Conservation (phyloP, 768 basidiomycete genomes). For the Cyathus striatus region DNA sequence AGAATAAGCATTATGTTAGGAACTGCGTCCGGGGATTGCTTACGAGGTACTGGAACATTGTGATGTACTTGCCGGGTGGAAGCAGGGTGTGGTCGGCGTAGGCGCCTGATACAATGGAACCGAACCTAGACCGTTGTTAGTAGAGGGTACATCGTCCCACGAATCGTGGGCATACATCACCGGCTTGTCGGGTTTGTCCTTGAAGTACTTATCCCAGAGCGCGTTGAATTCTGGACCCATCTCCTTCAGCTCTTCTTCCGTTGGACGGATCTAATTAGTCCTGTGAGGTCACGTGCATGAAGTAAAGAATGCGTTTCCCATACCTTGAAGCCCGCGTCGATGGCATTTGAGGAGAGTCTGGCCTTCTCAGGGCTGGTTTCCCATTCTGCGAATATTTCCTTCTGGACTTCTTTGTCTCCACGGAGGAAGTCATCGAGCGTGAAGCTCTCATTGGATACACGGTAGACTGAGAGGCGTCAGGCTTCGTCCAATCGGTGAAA, state of each 20-base stretch:
- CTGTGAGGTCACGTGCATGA: neutral
- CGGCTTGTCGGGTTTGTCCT: slow-evolving; percentile 77
- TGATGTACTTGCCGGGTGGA: slow-evolving; percentile 68
- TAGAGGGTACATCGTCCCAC: no score
- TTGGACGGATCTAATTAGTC: slow-evolving; percentile 53
- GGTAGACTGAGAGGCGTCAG: slow-evolving; percentile 39
- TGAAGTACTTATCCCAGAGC: slow-evolving; percentile 68
- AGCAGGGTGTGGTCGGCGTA: slow-evolving; percentile 69
- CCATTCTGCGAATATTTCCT: slow-evolving; percentile 62
- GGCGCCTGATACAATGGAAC: slow-evolving; percentile 63
- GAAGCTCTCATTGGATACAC: slow-evolving; percentile 58
- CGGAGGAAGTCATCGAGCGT: slow-evolving; percentile 70
- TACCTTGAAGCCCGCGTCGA: slow-evolving; percentile 74
- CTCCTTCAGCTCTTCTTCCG: slow-evolving; percentile 64
- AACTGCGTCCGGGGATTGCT: slow-evolving; percentile 6
- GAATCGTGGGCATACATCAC: slow-evolving; percentile 55
- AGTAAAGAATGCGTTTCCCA: slow-evolving; percentile 1
- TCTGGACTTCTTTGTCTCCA: slow-evolving; percentile 53
- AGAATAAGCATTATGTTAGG: neutral
- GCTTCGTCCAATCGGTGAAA: neutral
- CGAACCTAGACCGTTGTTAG: slow-evolving; percentile 41
- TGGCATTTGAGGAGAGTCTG: slow-evolving; percentile 61
- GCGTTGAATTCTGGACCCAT: slow-evolving; percentile 76
- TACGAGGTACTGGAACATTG: slow-evolving; percentile 71
- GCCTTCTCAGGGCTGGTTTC: slow-evolving; percentile 65